These are phyloP conservation scores for Penicillium olsonii DNA, from an alignment of 2,329 filamentous ascomycete genomes.

Conservation along the genomic window DNA sequence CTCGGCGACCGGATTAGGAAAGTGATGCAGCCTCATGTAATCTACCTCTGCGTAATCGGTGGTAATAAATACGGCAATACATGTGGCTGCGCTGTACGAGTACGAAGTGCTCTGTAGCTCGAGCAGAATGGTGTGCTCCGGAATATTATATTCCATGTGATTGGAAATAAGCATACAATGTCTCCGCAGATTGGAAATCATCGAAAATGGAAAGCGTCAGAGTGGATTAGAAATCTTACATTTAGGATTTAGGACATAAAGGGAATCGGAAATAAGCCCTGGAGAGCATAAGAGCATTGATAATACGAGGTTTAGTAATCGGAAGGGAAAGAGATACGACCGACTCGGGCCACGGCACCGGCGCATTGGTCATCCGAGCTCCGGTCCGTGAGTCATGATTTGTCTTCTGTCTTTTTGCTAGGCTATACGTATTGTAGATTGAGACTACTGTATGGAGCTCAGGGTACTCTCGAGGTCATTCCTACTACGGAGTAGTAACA, in stretches of 20 bases:
- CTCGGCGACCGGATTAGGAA: conserved; percentile 1
- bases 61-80: neutral
- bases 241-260: conserved; percentile 1
- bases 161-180: neutral
- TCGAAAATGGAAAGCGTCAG: neutral
- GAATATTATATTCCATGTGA: too few species aligned
- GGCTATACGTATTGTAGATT: neutral
- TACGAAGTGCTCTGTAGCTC: neutral
- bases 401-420: neutral
- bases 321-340: neutral
- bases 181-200: conserved; percentile 8
- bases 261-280: neutral
- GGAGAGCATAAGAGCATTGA: neutral
- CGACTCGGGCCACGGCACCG: conserved; percentile 9
- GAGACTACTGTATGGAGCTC: neutral
- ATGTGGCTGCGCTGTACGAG: neutral
- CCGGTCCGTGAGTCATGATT: conserved; percentile 1
- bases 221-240: neutral
- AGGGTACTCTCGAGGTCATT: too few species aligned
- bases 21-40: conserved; percentile 1
- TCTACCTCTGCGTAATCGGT: neutral
- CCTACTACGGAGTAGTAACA: too few species aligned
- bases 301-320: neutral
- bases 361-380: conserved; percentile 11
- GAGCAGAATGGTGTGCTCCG: too few species aligned